These are phyloP conservation scores for Echinochloa phyllopogon DNA, from an alignment of 176 grass and related monocot genomes.

Conservation along the genomic window DNA sequence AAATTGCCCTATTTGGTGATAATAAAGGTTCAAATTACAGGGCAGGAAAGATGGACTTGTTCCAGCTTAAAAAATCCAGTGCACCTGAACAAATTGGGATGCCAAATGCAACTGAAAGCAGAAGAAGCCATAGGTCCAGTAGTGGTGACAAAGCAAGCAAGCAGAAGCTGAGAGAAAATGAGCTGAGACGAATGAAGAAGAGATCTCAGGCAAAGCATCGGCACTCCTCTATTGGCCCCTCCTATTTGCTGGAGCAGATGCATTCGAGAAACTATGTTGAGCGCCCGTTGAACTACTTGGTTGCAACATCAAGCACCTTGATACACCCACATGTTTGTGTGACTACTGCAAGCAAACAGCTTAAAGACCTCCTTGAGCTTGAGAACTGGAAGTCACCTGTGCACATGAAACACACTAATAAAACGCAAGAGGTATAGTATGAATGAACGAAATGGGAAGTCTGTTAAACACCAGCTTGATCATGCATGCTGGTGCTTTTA, in stretches of 20 bases:
- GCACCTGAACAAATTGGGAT: background rate
- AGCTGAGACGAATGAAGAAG: background rate
- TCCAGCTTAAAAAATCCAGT: background rate
- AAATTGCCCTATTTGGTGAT: background rate
- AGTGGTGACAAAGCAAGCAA: background rate
- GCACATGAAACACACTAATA: background rate
- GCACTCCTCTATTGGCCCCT: background rate
- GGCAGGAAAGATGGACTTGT: background rate
- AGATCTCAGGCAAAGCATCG: slow-evolving; percentile 11
- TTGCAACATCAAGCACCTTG: slow-evolving; percentile 18
- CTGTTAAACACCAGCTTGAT: background rate
- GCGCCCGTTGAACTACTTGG: slow-evolving; percentile 4
- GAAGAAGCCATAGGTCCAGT: background rate
- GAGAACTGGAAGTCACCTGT: background rate
- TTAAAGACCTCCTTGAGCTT: slow-evolving; percentile 24
- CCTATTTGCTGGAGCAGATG: background rate
- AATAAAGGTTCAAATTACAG: slow-evolving; percentile 18
- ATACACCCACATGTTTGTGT: slow-evolving; percentile 48
- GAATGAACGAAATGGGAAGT: background rate
- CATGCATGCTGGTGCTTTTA: background rate
- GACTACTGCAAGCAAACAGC: slow-evolving; percentile 42
- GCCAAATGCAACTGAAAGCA: background rate
- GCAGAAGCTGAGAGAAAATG: slow-evolving; percentile 12
- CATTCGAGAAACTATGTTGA: background rate
- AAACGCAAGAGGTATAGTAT: slow-evolving; percentile 33